Evolutionary conservation across 129 eudicot species (phyloP).

Genomic region (Lonicera japonica): DNA sequence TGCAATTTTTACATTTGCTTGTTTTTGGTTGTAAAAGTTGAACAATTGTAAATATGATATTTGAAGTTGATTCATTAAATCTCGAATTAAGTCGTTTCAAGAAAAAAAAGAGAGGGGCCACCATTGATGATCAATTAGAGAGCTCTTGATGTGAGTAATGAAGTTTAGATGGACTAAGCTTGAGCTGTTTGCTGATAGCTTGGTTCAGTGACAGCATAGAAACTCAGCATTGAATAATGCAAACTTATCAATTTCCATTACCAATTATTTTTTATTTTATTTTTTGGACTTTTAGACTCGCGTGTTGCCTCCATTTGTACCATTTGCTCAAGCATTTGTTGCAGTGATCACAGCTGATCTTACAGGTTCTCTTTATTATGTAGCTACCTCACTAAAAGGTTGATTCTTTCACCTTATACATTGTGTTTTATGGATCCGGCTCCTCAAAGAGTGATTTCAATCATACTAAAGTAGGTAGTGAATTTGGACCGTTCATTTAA

Average conservation of each 20-base stretch:
- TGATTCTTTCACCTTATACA: neutral
- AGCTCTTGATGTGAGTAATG: slow-evolving; percentile 30
- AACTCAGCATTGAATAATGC: no score
- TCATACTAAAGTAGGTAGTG: no score
- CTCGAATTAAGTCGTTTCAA: no score
- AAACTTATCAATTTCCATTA: no score
- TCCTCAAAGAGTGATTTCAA: neutral
- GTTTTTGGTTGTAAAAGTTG: no score
- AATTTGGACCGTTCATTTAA: no score
- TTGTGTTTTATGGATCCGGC: neutral
- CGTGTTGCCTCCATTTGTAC: slow-evolving; percentile 92
- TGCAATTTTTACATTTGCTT: no score
- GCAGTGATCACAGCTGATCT: slow-evolving; percentile 94
- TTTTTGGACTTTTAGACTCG: slow-evolving; percentile 49
- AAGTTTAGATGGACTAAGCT: no score
- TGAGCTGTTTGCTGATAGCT: no score
- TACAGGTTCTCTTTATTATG: slow-evolving; percentile 82
- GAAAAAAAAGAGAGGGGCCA: slow-evolving; percentile 1
- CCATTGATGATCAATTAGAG: slow-evolving; percentile 29
- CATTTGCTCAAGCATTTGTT: slow-evolving; percentile 97
- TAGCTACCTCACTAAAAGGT: slow-evolving; percentile 98
- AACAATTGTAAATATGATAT: no score
- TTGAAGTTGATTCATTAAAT: no score
- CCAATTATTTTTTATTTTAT: neutral
- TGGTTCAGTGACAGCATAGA: no score